phyloP scores from a whole-genome alignment of 2,329 filamentous ascomycete genomes.

The Hypoxylon sp. region DNA sequence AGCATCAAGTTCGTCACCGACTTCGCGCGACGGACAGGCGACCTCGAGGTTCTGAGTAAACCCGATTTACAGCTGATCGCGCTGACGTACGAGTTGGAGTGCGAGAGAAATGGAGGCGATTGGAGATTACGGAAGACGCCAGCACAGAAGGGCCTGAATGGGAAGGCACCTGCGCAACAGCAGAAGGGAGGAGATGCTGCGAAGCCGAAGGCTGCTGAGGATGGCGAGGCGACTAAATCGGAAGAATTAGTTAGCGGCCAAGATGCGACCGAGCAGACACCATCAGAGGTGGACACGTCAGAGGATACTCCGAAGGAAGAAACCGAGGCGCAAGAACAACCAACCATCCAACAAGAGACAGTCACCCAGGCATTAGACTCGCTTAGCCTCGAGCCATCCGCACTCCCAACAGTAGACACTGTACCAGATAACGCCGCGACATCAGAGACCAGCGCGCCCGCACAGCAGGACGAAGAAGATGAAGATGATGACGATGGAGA shows the following conservation, averaged over 20 bases:
- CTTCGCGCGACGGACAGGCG: conserved; percentile 91
- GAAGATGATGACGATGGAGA: conserved; percentile 70
- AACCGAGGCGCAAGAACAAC: conserved; percentile 29
- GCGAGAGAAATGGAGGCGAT: conserved; percentile 89
- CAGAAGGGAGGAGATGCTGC: conserved; percentile 52
- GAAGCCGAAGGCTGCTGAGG: conserved; percentile 39
- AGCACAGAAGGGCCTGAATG: conserved; percentile 83
- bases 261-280: conserved; percentile 32
- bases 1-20: conserved; percentile 85
- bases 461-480: conserved; percentile 51
- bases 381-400: conserved; percentile 47
- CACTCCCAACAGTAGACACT: conserved; percentile 39
- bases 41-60: conserved; percentile 87
- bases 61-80: conserved; percentile 93
- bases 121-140: conserved; percentile 86
- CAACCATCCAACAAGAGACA: conserved; percentile 43
- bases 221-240: conserved; percentile 21
- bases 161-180: conserved; percentile 70
- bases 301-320: conserved; percentile 21
- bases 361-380: conserved; percentile 48
- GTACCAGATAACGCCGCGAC: conserved; percentile 27
- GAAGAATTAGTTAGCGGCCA: conserved; percentile 26
- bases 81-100: conserved; percentile 93
- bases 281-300: conserved; percentile 6
- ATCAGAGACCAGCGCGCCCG: conserved; percentile 29